Evolutionary conservation across 2,329 filamentous ascomycete genomes (phyloP), one percentile per base, ranked within the genome.

Genomic region (Lizonia empirigonia): DNA sequence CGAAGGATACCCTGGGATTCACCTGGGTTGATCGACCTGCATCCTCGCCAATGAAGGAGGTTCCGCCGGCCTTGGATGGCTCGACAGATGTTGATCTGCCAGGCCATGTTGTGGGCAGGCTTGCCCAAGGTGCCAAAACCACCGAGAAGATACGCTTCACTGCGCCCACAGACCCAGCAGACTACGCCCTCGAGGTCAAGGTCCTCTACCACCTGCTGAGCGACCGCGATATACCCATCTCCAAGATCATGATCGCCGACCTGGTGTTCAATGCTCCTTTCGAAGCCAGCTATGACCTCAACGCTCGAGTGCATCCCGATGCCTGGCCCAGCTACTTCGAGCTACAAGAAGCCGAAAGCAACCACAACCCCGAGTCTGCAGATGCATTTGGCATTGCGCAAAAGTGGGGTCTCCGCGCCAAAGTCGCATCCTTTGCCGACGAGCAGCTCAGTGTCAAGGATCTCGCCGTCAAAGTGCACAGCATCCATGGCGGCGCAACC

Each of bases 251-350:
- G 18, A 80, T 84, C 1, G 81, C 89, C 30, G 85, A 87, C 44
- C 72, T 97, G 5, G 82, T 85, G 29, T 82, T 97, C 47, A 85
- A 90, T 45, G 87, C 85, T 40, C 91, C 93, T 0, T 97, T 99
- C 63, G 91, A 96, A 74, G 90, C 91, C 13, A 94, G 89, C 65
- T 97, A 96, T 71, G 90, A 95, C 56, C 85, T 97, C 55, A 81
- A 87, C 10, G 91, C 94, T 9, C 83, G 88, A 8, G 78, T 96
- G 3, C 88, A 97, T 70, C 73, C 82, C 0, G 86, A 88, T 39
- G 80, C 85, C 2, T 99, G 94, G 93, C 92, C 94, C 1, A 91
- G 87, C 69, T 86, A 95, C 63, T 99, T 97, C 72, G 81, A 85
- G 44, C 77, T 82, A 15, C 81, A 85, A 30, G 67, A 74, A n/a